These are phyloP conservation scores for Cystoisospora suis DNA, from an alignment of 169 alveolate species.

Conservation along the genomic window DNA sequence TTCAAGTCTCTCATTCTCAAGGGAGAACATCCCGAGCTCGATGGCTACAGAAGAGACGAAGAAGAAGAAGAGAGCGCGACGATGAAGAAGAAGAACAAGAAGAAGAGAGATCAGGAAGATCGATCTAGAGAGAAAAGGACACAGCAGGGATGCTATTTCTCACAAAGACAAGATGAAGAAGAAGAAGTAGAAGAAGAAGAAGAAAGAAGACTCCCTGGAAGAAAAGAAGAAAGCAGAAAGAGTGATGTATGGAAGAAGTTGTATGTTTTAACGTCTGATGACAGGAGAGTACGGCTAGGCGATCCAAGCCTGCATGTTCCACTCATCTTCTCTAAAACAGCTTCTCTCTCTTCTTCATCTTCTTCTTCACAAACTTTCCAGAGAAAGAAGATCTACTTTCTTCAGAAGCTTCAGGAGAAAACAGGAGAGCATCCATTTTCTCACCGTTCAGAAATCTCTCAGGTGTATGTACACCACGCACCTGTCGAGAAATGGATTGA, in stretches of 20 bases:
- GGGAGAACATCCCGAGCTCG: too few relatives aligned
- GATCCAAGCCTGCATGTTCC: background rate
- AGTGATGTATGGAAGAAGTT: background rate
- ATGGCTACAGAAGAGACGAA: background rate
- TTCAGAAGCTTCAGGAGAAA: too few relatives aligned
- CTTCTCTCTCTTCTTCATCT: too few relatives aligned
- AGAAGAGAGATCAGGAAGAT: background rate
- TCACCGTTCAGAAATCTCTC: background rate
- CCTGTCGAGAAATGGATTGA: slow-evolving; percentile 2
- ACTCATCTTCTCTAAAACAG: too few relatives aligned
- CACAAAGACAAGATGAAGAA: background rate
- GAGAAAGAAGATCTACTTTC: too few relatives aligned
- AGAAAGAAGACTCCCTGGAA: background rate
- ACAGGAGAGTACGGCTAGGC: background rate
- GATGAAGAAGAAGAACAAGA: background rate
- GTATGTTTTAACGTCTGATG: background rate
- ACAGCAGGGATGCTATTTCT: too few relatives aligned
- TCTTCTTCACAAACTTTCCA: too few relatives aligned
- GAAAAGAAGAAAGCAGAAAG: too few relatives aligned
- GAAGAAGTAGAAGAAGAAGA: background rate
- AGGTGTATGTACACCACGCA: background rate
- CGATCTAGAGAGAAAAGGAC: too few relatives aligned
- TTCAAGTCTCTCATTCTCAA: too few relatives aligned
- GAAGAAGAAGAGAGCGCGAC: background rate
- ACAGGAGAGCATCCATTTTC: too few relatives aligned